phyloP scores from a whole-genome alignment of 495 filamentous ascomycete genomes.

The Penicillium daleae region DNA sequence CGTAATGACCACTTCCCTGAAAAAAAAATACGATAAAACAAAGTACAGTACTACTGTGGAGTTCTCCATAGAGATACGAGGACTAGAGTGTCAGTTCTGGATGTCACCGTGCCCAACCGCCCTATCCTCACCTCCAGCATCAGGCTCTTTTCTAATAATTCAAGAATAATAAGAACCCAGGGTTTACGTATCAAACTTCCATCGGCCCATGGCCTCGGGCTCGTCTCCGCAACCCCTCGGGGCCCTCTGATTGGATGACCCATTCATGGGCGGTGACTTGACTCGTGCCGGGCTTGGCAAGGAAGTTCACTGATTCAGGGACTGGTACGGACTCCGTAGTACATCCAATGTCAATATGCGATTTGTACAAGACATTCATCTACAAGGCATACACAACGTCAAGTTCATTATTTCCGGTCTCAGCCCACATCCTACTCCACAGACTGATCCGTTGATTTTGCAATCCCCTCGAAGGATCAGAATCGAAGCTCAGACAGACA shows the following conservation, averaged over 20 bases:
- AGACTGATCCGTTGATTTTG: not conserved
- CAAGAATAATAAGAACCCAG: too few relatives aligned
- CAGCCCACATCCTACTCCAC: not conserved
- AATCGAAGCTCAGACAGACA: not conserved
- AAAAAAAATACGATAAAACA: too few relatives aligned
- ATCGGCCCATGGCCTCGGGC: slow-evolving; percentile 4
- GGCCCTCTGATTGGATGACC: not conserved
- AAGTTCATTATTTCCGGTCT: not conserved
- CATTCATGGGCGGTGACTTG: not conserved
- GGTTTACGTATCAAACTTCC: too few relatives aligned
- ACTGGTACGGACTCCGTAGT: not conserved
- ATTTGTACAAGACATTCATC: too few relatives aligned
- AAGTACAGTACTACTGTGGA: too few relatives aligned
- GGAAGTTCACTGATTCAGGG: not conserved
- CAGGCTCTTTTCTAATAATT: too few relatives aligned
- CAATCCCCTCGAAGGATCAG: not conserved
- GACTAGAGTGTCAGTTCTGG: too few relatives aligned
- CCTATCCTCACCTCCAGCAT: too few relatives aligned
- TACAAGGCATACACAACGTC: not conserved
- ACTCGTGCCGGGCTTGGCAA: not conserved
- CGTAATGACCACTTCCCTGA: too few relatives aligned
- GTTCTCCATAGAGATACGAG: too few relatives aligned
- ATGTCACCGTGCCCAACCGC: too few relatives aligned
- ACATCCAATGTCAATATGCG: too few relatives aligned
- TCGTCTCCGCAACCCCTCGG: not conserved